Evolutionary conservation across 495 filamentous ascomycete genomes (phyloP).

Genomic region (Pyronema omphalodes): DNA sequence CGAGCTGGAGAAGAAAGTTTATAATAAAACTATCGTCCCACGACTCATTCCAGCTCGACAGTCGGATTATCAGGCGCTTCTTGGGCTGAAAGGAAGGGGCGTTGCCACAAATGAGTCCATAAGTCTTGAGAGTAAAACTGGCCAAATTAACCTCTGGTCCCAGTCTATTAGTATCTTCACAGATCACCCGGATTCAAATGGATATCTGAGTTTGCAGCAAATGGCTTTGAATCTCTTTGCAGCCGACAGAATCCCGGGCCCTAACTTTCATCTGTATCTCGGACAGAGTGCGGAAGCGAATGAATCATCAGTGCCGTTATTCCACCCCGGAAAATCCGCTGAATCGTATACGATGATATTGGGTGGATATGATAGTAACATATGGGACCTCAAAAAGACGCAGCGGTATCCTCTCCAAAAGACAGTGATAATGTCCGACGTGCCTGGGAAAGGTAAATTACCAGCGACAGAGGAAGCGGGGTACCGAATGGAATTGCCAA

Average conservation of each 20-base stretch:
- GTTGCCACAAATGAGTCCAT: conserved; percentile 5
- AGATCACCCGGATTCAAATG: conserved; percentile 7
- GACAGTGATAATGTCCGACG: conserved; percentile 1
- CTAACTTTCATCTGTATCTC: conserved; percentile 14
- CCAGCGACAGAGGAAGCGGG: conserved; percentile 3
- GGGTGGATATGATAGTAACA: conserved; percentile 10
- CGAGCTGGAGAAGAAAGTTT: conserved; percentile 8
- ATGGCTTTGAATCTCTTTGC: conserved; percentile 13
- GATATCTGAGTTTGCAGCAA: conserved; percentile 14
- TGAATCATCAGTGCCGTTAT: not conserved
- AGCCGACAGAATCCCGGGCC: conserved; percentile 6
- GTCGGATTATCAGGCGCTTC: conserved; percentile 5
- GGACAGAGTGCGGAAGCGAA: conserved; percentile 5
- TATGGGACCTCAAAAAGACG: conserved; percentile 14
- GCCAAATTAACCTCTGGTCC: conserved; percentile 6
- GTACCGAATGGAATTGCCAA: conserved; percentile 11
- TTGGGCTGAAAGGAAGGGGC: conserved; percentile 10
- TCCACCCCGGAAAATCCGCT: not conserved
- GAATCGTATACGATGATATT: conserved; percentile 12
- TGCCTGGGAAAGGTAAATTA: not conserved
- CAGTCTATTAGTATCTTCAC: conserved; percentile 11
- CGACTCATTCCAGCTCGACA: not conserved
- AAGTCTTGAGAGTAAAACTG: conserved; percentile 9
- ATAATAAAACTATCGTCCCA: conserved; percentile 4
- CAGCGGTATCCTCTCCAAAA: conserved; percentile 15